Evolutionary conservation across 2,329 filamentous ascomycete genomes (phyloP), one percentile per base, ranked within the genome.

Genomic region (Trichophyton benhamiae): DNA sequence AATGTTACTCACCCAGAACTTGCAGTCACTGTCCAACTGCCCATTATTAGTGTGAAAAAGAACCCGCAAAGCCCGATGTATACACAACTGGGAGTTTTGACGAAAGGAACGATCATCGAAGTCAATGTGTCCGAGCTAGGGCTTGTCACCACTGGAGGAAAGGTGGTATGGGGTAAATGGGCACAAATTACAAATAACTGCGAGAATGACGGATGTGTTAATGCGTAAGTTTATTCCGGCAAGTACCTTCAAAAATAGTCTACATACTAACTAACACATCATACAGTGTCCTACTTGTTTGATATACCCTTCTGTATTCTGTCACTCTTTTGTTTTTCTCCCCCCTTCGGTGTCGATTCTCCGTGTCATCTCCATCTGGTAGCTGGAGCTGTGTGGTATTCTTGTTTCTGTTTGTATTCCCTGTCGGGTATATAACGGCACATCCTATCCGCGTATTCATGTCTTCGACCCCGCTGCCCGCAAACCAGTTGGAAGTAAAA

Each of bases 51-150:
- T 55, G 87, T 89, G 63, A 88, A 90, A 80, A 91, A 90, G 81
- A 92, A 91, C 76, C 89, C 89, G 1, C 88, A 91, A 76, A 91
- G 90, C 72, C 89, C 89, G 0, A 81, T 95, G 71, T 96, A 96
- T 76, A 96, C 92, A 0, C 91, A 96, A 71, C 79, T 97, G 3
- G 92, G 92, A 64, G 91, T 96, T 2, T 74, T 96, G 70, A 92
- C 88, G 57, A 91, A 91, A 76, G 89, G 89, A 65, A 92, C 85
- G 33, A 83, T 87, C 64, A 84, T 92, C 70, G 92, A 97, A 76
- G 91, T 97, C 69, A 96, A 99, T 72, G 91, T 96, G 33, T 88
- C 83, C 61, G 94, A 99, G 73, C 76, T 97, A 65, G 94, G 94
- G 65, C 79, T 97, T 64, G 90, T 95, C 15, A 97, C 94, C 2